Evolutionary conservation across 768 basidiomycete species (phyloP), one percentile per base, ranked within the genome.

Genomic region (Russula olivacea): DNA sequence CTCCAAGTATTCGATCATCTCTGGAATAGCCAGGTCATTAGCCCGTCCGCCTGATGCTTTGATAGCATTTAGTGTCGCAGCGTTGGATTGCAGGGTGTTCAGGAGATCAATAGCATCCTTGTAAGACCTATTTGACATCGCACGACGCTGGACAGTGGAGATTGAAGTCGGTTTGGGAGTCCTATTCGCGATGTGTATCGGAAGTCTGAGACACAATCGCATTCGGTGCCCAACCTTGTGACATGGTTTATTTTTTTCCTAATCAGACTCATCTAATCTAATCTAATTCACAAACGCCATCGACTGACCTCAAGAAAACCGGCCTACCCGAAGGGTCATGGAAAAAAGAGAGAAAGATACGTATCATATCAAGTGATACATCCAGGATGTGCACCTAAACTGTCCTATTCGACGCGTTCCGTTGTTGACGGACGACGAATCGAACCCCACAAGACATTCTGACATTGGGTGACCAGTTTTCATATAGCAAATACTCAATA

Each of bases 31-130:
- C 69, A 83, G 82, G 36, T 76, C 75, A 58, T 75, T 81, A 53
- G 79, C 74, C 32, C 78, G 79, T 5, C 83, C 84, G 2, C 91
- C 89, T 8, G 86, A 82, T 40, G 88, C 86, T 43, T 90, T 85
- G 40, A 87, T 81, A 21, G 89, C 90, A 32, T 94, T 93, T 25
- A 99, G 79, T 23, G 86, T 83, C n/a, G 93, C 91, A 19, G 93
- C 93, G 79, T 98, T 99, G 32, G 89, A 89, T 73, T 99, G 95
- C 2, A 93, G 78, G 41, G 87, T 79, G 73, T 94, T 93, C 53
- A 93, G 79, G 63, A 79, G 76, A 49, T 84, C 80, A 48, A 93
- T 77, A 0, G 91, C 91, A 67, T 91, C 86, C 69, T 79, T 77
- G 71, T 93, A 93, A 4, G 84, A 81, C 68, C 82, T 78, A 32